These are phyloP conservation scores for Acarospora socialis DNA, from an alignment of 2,329 filamentous ascomycete genomes.

Conservation along the genomic window DNA sequence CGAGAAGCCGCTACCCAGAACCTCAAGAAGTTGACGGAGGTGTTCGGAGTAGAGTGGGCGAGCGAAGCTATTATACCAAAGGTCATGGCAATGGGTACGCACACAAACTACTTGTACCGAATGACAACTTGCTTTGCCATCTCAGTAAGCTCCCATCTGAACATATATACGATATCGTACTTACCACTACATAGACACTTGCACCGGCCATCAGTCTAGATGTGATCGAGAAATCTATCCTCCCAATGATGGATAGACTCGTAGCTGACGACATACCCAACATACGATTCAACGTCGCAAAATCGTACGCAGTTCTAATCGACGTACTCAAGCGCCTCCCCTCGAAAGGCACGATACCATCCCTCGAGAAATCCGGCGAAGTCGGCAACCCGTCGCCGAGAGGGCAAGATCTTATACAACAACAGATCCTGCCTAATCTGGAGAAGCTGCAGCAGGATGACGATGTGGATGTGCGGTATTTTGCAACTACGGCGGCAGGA, in stretches of 20 bases:
- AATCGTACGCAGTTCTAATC: slow-evolving; percentile 85
- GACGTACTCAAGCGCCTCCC: slow-evolving; percentile 84
- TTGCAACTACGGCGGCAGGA: slow-evolving; percentile 74
- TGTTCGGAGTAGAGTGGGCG: slow-evolving; percentile 96
- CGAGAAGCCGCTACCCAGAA: slow-evolving; percentile 95
- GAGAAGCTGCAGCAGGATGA: slow-evolving; percentile 95
- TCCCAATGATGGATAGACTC: slow-evolving; percentile 92
- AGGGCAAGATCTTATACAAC: slow-evolving; percentile 67
- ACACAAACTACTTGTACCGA: slow-evolving; percentile 96
- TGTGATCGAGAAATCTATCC: slow-evolving; percentile 81
- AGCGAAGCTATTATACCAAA: slow-evolving; percentile 95
- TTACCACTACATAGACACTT: slow-evolving; percentile 53
- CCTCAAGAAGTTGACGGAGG: slow-evolving; percentile 94
- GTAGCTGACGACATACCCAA: slow-evolving; percentile 93
- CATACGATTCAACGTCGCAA: slow-evolving; percentile 98
- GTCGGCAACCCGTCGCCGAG: slow-evolving; percentile 49
- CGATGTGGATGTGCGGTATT: slow-evolving; percentile 96
- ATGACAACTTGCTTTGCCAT: slow-evolving; percentile 99
- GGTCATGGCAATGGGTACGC: slow-evolving; percentile 95
- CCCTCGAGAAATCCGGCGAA: slow-evolving; percentile 64
- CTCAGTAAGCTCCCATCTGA: slow-evolving; percentile 51
- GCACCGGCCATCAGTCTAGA: slow-evolving; percentile 84
- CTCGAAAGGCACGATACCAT: slow-evolving; percentile 71
- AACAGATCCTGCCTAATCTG: slow-evolving; percentile 75
- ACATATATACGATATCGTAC: slow-evolving; percentile 7